phyloP scores from a whole-genome alignment of 2,329 filamentous ascomycete genomes.

The Phyllosticta capitalensis region DNA sequence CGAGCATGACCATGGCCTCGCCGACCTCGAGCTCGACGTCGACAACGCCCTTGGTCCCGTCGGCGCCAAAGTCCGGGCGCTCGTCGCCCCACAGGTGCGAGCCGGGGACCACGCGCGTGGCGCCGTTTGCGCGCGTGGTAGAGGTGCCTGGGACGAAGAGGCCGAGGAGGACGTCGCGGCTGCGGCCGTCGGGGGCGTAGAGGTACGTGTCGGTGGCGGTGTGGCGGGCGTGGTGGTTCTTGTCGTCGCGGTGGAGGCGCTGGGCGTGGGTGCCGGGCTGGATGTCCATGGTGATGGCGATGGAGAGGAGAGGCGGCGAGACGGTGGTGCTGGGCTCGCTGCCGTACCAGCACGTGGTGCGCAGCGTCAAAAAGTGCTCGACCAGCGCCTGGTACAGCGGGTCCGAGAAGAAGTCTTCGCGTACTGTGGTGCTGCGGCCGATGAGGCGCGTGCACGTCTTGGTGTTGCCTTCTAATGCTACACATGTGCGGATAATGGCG shows the following conservation, averaged over 20 bases:
- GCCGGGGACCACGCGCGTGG: slow-evolving; percentile 29
- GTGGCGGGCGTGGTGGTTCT: slow-evolving; percentile 31
- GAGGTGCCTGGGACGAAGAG: slow-evolving; percentile 30
- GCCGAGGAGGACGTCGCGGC: slow-evolving; percentile 28
- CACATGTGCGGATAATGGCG: background rate
- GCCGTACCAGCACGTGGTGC: slow-evolving; percentile 28
- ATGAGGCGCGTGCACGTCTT: slow-evolving; percentile 28
- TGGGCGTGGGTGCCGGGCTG: slow-evolving; percentile 25
- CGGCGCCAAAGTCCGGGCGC: slow-evolving; percentile 25
- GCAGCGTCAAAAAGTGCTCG: slow-evolving; percentile 28
- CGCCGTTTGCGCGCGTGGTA: slow-evolving; percentile 27
- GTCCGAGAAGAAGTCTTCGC: slow-evolving; percentile 26
- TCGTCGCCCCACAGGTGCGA: slow-evolving; percentile 33
- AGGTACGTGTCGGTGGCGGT: slow-evolving; percentile 15
- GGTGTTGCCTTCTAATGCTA: slow-evolving; percentile 26
- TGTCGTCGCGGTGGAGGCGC: slow-evolving; percentile 31
- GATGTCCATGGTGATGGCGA: slow-evolving; percentile 30
- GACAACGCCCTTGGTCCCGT: slow-evolving; percentile 18
- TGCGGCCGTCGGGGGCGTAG: slow-evolving; percentile 9
- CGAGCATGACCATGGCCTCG: slow-evolving; percentile 32
- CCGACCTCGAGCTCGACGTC: slow-evolving; percentile 17
- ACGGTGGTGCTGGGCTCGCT: slow-evolving; percentile 20
- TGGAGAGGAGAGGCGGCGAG: slow-evolving; percentile 29
- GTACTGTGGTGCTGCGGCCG: slow-evolving; percentile 26
- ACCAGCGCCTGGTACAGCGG: slow-evolving; percentile 12